phyloP scores from a whole-genome alignment of 805 yeast species.

The Wickerhamomyces hampshirensis region DNA sequence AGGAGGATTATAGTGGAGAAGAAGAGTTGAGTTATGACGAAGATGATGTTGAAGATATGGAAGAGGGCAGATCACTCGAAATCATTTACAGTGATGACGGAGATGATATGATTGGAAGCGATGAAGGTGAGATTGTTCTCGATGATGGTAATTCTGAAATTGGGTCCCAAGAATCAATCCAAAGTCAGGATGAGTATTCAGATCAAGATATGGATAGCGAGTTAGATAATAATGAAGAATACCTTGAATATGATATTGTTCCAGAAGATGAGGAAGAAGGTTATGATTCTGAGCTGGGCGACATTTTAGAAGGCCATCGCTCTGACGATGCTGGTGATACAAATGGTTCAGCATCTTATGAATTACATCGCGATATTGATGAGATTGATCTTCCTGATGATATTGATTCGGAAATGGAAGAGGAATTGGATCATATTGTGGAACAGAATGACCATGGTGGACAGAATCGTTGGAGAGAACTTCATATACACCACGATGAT shows the following conservation, averaged over 20 bases:
- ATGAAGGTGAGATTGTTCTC: conserved; percentile 25
- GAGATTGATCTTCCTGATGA: conserved; percentile 2
- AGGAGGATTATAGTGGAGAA: conserved; percentile 52
- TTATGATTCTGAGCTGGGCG: background rate
- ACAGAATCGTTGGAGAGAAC: background rate
- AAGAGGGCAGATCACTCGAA: conserved; percentile 20
- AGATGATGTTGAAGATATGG: conserved; percentile 28
- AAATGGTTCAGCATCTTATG: too few relatives aligned
- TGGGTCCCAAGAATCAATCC: conserved; percentile 11
- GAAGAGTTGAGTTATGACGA: conserved; percentile 43
- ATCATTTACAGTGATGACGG: conserved; percentile 31
- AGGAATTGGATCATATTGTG: conserved; percentile 1
- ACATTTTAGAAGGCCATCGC: background rate
- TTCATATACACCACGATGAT: conserved; percentile 4
- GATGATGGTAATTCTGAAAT: conserved; percentile 11
- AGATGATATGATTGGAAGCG: conserved; percentile 26
- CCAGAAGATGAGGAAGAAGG: conserved; percentile 4
- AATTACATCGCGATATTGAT: background rate
- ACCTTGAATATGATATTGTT: conserved; percentile 12
- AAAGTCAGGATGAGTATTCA: conserved; percentile 14
- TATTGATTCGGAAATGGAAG: background rate
- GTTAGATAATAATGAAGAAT: conserved; percentile 8
- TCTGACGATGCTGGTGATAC: conserved; percentile 2
- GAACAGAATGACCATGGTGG: conserved; percentile 10
- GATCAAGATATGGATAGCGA: conserved; percentile 10